Base-by-base conservation (phyloP, 2,329 filamentous ascomycete species). In the Colletotrichum australisinense region DNA sequence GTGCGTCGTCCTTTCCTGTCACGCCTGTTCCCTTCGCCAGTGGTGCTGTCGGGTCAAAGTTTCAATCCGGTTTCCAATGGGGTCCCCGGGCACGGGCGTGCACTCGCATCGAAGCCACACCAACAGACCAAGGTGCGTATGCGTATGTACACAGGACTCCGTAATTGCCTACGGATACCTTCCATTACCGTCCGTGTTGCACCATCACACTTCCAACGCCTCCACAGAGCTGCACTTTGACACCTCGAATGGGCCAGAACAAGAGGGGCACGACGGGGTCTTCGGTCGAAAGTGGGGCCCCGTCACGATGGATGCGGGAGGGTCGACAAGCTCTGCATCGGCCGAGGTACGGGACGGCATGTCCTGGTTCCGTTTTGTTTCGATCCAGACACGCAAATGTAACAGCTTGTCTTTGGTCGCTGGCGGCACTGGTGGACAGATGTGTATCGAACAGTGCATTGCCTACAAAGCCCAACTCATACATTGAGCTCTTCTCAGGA, bases 61-160 rank as follows among this genome's bases (percentile, higher is more conserved):
- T 72, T 74, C 72, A 72, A 74, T 74, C 72, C 58, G 63, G 71
- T 72, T 72, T 74, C 68, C 46, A 72, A 67, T 63, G 49, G 69
- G 49, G 49, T 5, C 49, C 22, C 63, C 57, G 49, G 55, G 60
- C 69, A 67, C 69, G 57, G 64, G 32, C 64, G 69, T 42, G 69
- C 69, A 72, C 69, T 12, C 53, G 68, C 63, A 67, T 66, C 53
- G 24, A 57, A 38, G 52, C 38, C 49, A 59, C 35, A 35, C 64
- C 58, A 42, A 42, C 58, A n/a, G 38, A 8, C 38, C 4, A 12
- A 35, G 11, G 32, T 42, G 16, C 16, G 16, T 42, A 19, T 35
- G 32, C 11, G 32, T 35, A 12, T 4, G 32, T 35, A 12, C 32
- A 35, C 32, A 35, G 32, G 0, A 35, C 11, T 42, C 38, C 16